These are phyloP conservation scores for Sarocladium brachiariae DNA, from an alignment of 2,329 filamentous ascomycete species.

Conservation along the genomic window DNA sequence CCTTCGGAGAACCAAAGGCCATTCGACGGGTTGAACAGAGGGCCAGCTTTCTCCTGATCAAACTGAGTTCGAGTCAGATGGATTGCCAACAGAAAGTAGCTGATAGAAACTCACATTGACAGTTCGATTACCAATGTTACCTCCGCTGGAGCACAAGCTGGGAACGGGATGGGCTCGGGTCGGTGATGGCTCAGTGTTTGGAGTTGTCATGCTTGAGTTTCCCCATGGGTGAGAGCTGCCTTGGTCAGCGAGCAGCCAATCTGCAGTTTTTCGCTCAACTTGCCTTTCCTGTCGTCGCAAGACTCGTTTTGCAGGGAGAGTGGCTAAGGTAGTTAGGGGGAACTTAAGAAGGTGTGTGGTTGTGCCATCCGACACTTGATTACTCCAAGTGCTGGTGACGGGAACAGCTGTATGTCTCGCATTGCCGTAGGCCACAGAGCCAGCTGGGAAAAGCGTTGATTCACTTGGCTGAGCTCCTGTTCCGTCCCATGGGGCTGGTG, in stretches of 20 bases:
- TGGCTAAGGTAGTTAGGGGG: conserved; percentile 30
- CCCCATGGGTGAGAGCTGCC: conserved; percentile 17
- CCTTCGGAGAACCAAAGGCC: conserved; percentile 36
- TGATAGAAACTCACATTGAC: conserved; percentile 26
- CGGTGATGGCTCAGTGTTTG: background rate
- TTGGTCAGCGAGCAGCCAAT: background rate
- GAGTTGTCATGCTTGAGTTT: conserved; percentile 21
- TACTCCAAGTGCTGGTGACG: conserved; percentile 31
- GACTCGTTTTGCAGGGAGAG: conserved; percentile 16
- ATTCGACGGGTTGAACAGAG: conserved; percentile 32
- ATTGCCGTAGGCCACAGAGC: conserved; percentile 5
- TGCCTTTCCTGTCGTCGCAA: conserved; percentile 23
- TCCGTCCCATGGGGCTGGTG: background rate
- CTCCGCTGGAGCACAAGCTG: conserved; percentile 20
- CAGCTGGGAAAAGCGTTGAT: conserved; percentile 9
- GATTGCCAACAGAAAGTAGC: too few species aligned
- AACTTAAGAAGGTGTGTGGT: conserved; percentile 34
- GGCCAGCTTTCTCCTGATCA: conserved; percentile 27
- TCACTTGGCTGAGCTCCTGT: conserved; percentile 6
- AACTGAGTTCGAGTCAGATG: conserved; percentile 23
- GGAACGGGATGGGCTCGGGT: background rate
- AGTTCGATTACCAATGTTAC: conserved; percentile 30
- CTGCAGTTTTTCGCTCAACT: conserved; percentile 7
- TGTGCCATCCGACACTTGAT: conserved; percentile 30
- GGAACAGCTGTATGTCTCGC: background rate